A percentile compares a stretch with the other conserved stretches of the same genome.
Conservation (phyloP, 495 filamentous ascomycete species). For the Hypomontagnella submonticulosa region DNA sequence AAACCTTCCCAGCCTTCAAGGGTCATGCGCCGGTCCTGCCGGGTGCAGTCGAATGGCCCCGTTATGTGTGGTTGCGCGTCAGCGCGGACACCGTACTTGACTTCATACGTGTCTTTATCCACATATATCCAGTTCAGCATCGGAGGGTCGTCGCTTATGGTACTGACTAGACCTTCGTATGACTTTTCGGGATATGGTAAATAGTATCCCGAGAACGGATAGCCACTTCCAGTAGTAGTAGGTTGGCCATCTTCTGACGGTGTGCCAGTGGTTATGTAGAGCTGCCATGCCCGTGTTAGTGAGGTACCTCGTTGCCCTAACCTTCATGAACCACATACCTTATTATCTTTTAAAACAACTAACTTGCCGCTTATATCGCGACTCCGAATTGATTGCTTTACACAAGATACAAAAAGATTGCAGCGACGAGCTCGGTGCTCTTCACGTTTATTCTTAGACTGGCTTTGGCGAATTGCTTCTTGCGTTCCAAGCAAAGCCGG, state of each 20-base stretch:
- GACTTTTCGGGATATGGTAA: conserved; percentile 67
- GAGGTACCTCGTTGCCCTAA: conserved; percentile 3
- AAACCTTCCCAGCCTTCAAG: conserved; percentile 62
- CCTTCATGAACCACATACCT: conserved; percentile 38
- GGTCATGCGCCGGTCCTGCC: conserved; percentile 64
- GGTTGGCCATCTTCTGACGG: conserved; percentile 33
- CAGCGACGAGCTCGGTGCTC: conserved; percentile 57
- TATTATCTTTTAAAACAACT: conserved; percentile 54
- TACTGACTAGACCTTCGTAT: conserved; percentile 67
- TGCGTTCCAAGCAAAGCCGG: conserved; percentile 59
- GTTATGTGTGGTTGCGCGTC: conserved; percentile 61
- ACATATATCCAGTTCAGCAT: conserved; percentile 73
- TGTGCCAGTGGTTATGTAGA: conserved; percentile 46
- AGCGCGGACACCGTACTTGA: conserved; percentile 64
- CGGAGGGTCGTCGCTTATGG: conserved; percentile 67
- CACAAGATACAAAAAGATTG: conserved; percentile 56
- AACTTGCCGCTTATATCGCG: conserved; percentile 52
- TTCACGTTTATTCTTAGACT: conserved; percentile 55
- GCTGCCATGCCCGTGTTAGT: conserved; percentile 38
- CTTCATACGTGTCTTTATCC: conserved; percentile 65
- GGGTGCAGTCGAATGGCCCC: conserved; percentile 67
- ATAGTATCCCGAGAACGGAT: conserved; percentile 68
- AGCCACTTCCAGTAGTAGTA: conserved; percentile 35
- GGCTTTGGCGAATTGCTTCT: conserved; percentile 60
- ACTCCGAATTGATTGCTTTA: conserved; percentile 46